Conservation (phyloP, 306 rosid species). For the Hippophae gyantsensis region DNA sequence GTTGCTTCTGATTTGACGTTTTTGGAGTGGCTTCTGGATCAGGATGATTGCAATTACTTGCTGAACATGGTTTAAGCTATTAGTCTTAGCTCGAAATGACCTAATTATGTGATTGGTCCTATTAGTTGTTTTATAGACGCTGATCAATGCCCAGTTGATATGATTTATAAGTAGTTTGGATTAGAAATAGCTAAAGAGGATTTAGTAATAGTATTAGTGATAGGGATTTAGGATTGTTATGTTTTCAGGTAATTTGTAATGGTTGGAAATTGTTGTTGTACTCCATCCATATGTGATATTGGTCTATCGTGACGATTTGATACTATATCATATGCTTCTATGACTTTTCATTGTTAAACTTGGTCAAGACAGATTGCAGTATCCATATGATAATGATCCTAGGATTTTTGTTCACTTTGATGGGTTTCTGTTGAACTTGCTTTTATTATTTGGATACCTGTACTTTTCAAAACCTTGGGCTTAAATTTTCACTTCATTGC, state of each 20-base stretch:
- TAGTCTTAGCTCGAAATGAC: background rate
- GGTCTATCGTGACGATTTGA: too few species aligned
- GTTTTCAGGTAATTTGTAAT: too few species aligned
- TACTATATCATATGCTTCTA: too few species aligned
- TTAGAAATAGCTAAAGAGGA: too few species aligned
- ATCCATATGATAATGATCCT: background rate
- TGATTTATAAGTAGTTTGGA: too few species aligned
- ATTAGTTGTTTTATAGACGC: background rate
- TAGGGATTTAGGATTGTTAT: too few species aligned
- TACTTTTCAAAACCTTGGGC: too few species aligned
- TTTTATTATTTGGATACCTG: background rate
- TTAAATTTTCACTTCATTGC: too few species aligned
- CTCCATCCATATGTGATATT: too few species aligned
- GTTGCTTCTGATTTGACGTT: slow-evolving; percentile 9
- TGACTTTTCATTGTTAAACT: background rate
- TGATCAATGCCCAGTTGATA: background rate
- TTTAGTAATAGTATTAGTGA: too few species aligned
- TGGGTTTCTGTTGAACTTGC: background rate
- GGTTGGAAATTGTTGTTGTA: too few species aligned
- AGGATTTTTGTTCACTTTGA: background rate
- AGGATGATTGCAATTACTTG: slow-evolving; percentile 11
- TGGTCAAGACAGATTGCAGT: background rate
- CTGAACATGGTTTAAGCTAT: slow-evolving; percentile 10
- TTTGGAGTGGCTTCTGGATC: slow-evolving; percentile 5
- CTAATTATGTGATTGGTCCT: background rate